Conservation (phyloP, 495 filamentous ascomycete species). For the Penicillium coffeae region DNA sequence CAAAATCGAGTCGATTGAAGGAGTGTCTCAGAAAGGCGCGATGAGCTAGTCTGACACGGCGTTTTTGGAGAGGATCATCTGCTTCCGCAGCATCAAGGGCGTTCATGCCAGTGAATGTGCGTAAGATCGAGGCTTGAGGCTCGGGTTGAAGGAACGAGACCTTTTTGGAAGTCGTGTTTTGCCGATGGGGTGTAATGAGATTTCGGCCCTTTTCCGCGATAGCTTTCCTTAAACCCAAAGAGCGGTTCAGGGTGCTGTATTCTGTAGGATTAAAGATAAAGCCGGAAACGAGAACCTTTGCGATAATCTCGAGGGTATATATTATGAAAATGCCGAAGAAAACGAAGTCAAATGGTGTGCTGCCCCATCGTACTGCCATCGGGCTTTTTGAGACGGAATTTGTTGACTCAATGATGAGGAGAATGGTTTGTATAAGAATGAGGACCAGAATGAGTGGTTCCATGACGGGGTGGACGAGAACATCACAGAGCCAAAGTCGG, state of each 20-base stretch:
- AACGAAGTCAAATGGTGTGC: conserved; percentile 67
- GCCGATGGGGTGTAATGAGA: conserved; percentile 76
- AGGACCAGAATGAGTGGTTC: conserved; percentile 84
- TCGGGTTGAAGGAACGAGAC: conserved; percentile 33
- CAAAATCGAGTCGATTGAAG: conserved; percentile 93
- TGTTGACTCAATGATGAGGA: conserved; percentile 78
- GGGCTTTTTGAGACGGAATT: conserved; percentile 58
- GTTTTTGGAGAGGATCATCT: conserved; percentile 71
- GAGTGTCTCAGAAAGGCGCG: conserved; percentile 91
- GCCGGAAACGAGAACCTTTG: conserved; percentile 85
- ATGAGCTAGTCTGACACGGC: conserved; percentile 78
- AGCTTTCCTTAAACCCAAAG: conserved; percentile 66
- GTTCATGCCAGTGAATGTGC: conserved; percentile 78
- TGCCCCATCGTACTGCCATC: conserved; percentile 57
- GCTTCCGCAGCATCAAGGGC: conserved; percentile 44
- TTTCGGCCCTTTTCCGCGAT: conserved; percentile 68
- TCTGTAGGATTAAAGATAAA: conserved; percentile 82
- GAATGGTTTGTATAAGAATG: conserved; percentile 82
- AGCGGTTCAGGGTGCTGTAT: conserved; percentile 75
- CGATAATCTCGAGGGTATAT: conserved; percentile 81
- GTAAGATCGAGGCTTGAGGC: conserved; percentile 66
- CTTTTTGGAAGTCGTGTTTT: conserved; percentile 56
- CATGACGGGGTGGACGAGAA: conserved; percentile 82
- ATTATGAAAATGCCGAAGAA: conserved; percentile 82
- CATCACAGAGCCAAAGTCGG: conserved; percentile 71